These are phyloP conservation scores for Protomyces macrosporus DNA, from an alignment of 1,139 yeast genomes.

Conservation along the genomic window DNA sequence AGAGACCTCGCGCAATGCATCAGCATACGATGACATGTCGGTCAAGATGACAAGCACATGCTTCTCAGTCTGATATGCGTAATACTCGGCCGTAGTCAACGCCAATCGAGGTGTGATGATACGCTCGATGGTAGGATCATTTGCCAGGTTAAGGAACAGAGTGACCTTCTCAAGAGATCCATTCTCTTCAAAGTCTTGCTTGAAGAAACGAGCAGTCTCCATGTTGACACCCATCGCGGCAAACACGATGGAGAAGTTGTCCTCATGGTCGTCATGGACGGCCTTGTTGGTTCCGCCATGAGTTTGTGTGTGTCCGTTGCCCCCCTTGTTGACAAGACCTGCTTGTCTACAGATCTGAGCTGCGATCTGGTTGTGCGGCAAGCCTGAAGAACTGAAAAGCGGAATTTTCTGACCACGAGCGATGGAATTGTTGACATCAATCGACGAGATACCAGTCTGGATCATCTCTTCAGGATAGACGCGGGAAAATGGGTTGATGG, in stretches of 20 bases:
- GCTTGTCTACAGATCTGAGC: constrained; percentile 99
- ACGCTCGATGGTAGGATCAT: constrained; percentile 99
- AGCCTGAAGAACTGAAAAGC: constrained; percentile 96
- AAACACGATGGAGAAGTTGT: constrained; percentile 95
- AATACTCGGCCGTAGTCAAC: constrained; percentile 96
- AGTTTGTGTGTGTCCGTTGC: constrained; percentile 13
- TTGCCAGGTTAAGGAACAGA: constrained; percentile 91
- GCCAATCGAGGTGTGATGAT: constrained; percentile 98
- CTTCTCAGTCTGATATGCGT: constrained; percentile 98
- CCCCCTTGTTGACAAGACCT: constrained; percentile 58
- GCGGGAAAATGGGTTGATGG: constrained; percentile 96
- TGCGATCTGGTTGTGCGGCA: constrained; percentile 98
- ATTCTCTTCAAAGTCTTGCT: constrained; percentile 98
- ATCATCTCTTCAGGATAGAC: constrained; percentile 99
- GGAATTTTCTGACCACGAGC: constrained; percentile 99
- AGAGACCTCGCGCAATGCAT: constrained; percentile 97
- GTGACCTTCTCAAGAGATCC: constrained; percentile 98
- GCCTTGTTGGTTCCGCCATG: constrained; percentile 85
- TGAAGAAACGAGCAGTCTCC: constrained; percentile 89
- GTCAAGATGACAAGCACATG: constrained; percentile 96
- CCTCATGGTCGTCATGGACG: constrained; percentile 99
- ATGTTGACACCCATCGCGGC: constrained; percentile 98
- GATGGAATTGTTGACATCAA: constrained; percentile 98
- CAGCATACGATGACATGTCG: constrained; percentile 99
- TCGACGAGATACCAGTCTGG: constrained; percentile 96